phyloP scores from a whole-genome alignment of 176 grass and related monocot genomes.

The Pontederia crassipes region DNA sequence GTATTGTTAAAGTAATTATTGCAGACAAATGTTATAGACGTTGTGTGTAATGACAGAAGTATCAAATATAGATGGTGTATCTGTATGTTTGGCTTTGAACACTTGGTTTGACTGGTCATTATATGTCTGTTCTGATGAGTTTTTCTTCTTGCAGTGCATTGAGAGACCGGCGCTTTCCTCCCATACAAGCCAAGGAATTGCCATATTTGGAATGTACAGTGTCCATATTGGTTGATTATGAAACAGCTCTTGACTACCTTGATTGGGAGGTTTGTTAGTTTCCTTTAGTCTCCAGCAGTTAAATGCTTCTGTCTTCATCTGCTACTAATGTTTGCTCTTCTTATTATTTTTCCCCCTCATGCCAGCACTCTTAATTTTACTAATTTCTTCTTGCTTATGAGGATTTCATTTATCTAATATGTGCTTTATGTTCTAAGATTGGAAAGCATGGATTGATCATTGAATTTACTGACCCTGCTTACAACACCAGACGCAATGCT shows the following conservation, averaged over 20 bases:
- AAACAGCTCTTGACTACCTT: slow-evolving; percentile 63
- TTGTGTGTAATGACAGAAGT: too few species aligned
- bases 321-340: not conserved
- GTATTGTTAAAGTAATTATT: too few species aligned
- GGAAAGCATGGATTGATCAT: slow-evolving; percentile 97
- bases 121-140: slow-evolving; percentile 1
- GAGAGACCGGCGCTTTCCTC: slow-evolving; percentile 79
- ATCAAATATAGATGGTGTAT: too few species aligned
- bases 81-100: too few species aligned
- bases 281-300: not conserved
- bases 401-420: slow-evolving; percentile 1
- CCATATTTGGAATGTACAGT: slow-evolving; percentile 92
- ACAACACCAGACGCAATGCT: slow-evolving; percentile 58
- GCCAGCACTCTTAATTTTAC: not conserved
- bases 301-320: not conserved
- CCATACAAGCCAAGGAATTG: slow-evolving; percentile 79
- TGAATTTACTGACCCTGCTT: slow-evolving; percentile 87
- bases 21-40: too few species aligned
- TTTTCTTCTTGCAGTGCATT: slow-evolving; percentile 53
- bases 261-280: slow-evolving; percentile 79
- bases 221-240: slow-evolving; percentile 77
- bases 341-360: not conserved
- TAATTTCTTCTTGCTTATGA: not conserved
- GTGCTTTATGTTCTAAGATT: slow-evolving; percentile 31
- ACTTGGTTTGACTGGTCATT: not conserved